Base-by-base conservation (phyloP, 106 monocot species). In the Hemerocallis citrina region DNA sequence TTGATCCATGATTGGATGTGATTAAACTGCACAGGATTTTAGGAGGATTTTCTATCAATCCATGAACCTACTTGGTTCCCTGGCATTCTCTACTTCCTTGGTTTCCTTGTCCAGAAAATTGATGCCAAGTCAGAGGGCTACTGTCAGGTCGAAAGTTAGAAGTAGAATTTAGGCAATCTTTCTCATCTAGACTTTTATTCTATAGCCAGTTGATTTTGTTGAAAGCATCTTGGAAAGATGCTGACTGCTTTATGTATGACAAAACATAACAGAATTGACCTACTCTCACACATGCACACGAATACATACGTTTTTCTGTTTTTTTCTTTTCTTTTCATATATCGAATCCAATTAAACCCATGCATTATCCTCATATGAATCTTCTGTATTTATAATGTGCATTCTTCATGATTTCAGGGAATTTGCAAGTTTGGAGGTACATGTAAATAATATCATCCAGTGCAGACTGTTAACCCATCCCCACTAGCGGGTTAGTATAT, bases 401-500 rank as follows among this genome's bases (percentile, higher is more conserved):
- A 33, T 28, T 68, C n/a, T 49, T 51, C 7, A 28, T 17, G n/a
- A 0, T 61, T 70, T 5, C 49, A 61, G 70, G 70, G 70, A 70
- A 70, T 14, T 17, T 70, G 70, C 40, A 70, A 52, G 35, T 70
- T 51, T 61, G 70, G 70, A 29, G 49, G 52, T 61, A 29, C 41
- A 50, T 70, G 70, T 36, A 70, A 61, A 41, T 70, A 70, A 51
- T 61, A 51, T 70, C 70, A 70, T 70, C 70, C 61, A 13, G 51
- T 59, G 45, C 46, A 61, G 52, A 61, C 46, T 52, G 40, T 41
- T 38, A 61, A 19, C 16, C 29, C 16, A 29, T 23, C 29, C 60
- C 43, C 30, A 28, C 35, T 59, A 28, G 25, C 19, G 30, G 61
- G 70, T n/a, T 25, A 61, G 70, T 61, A 17, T 46, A 41, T 9